Conservation (phyloP, 257 asterid genomes). For the Anisodus tanguticus region DNA sequence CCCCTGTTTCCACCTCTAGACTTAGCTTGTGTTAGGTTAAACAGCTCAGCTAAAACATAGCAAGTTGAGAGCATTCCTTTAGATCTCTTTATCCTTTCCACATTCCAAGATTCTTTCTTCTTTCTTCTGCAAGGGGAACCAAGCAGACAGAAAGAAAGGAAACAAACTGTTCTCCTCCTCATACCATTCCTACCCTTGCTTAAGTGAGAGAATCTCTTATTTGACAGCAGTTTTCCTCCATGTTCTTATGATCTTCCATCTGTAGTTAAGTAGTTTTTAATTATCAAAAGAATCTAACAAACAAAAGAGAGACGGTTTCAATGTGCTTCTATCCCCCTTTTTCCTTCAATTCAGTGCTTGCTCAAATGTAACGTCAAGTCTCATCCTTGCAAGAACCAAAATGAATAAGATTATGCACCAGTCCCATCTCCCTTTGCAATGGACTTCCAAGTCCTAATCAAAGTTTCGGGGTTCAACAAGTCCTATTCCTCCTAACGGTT, state of each 20-base stretch:
- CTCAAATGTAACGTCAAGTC: background rate
- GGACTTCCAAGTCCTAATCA: background rate
- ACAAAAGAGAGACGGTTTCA: background rate
- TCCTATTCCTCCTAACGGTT: background rate
- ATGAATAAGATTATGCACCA: background rate
- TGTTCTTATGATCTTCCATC: background rate
- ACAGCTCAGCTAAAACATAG: background rate
- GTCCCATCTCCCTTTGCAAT: background rate
- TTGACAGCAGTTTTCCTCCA: background rate
- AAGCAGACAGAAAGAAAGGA: constrained; percentile 3
- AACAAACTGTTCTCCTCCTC: background rate
- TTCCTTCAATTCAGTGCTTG: background rate
- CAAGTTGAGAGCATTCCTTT: background rate
- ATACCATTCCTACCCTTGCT: background rate
- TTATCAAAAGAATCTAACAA: background rate
- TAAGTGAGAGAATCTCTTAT: background rate
- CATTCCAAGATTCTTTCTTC: background rate
- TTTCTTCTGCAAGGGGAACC: constrained; percentile 10
- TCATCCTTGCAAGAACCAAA: background rate
- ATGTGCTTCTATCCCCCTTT: background rate
- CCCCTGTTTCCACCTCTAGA: background rate
- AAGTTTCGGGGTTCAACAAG: background rate
- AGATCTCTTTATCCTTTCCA: background rate
- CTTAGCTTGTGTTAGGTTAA: background rate
- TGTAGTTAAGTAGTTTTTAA: background rate